Base-by-base conservation (phyloP, 148 eudicot species). In the Vaccinium vitisidaea region DNA sequence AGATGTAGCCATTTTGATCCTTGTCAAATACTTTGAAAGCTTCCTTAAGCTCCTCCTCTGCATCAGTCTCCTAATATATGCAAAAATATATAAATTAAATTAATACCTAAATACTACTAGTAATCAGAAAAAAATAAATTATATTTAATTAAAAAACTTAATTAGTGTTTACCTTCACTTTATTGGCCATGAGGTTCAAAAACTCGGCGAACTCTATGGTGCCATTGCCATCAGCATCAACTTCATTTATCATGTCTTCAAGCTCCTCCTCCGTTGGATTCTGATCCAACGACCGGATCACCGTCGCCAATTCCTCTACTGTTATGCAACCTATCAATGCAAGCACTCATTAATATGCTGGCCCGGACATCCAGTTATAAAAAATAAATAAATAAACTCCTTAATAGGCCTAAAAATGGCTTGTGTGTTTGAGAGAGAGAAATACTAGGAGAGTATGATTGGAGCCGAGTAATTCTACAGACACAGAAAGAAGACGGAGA, bases 1-100 rank as follows among this genome's bases (percentile, higher is more conserved):
- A 92, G 18, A 93, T 93, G 77, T 85, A 93, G 14, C 95, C 95
- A 86, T 90, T 93, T 86, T 93, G 95, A 83, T 93, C 95, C 83
- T 93, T 92, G 89, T 93, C 95, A 89, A 93, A 93, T 54, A 93
- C 95, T 85, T 92, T 90, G 90, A 93, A 93, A 50, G 94, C 95
- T 87, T 92, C 95, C 89, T 92, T 93, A 15, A 93, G 92, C 84
- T 93, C 95, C 56, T 93, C 95, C 63, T 93, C 93, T 4, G 89
- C 88, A 86, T 92, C 94, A 16, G 85, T 88, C 80, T 93, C 94
- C 94, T 92, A n/a, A 7, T 43, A 43, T 43, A 43, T 43, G 5
- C 46, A 43, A 43, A 43, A 4, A 43, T 43, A 43, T 43, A 43
- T 3, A 43, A 43, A 5, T 43, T 3, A 43, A 43, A 5, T 43